Conservation (phyloP, 257 asterid genomes). For the Nicotiana knightiana region DNA sequence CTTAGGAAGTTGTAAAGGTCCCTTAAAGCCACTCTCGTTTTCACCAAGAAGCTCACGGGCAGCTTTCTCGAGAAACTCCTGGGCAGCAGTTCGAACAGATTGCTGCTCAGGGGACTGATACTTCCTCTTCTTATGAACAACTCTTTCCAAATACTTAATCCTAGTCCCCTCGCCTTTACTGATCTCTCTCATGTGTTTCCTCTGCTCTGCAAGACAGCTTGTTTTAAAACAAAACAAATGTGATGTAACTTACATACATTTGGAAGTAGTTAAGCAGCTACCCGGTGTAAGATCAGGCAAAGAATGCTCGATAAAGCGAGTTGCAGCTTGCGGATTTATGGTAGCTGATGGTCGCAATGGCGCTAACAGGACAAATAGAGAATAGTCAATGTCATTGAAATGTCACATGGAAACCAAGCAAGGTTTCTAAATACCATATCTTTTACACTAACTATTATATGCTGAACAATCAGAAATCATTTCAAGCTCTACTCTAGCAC, state of each 20-base stretch:
- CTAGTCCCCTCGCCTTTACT: conserved; percentile 48
- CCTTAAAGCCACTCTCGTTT: conserved; percentile 61
- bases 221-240: conserved; percentile 1
- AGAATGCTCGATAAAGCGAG: conserved; percentile 92
- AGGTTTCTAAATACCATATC: neutral
- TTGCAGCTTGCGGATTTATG: conserved; percentile 70
- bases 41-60: conserved; percentile 86
- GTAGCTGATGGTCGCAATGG: conserved; percentile 77
- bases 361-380: conserved; percentile 43
- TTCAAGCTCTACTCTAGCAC: neutral
- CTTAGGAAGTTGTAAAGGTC: conserved; percentile 57
- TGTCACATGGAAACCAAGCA: neutral
- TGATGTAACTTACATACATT: neutral
- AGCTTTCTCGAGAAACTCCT: conserved; percentile 97
- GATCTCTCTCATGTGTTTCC: conserved; percentile 72
- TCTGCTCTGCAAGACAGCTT: conserved; percentile 73
- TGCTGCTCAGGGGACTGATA: conserved; percentile 56
- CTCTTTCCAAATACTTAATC: conserved; percentile 44
- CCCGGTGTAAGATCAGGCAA: conserved; percentile 85
- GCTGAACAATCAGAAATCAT: conserved; percentile 1
- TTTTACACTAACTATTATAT: neutral
- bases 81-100: conserved; percentile 75
- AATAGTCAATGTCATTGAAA: conserved; percentile 10
- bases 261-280: conserved; percentile 26
- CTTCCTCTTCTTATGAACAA: conserved; percentile 67